Base-by-base conservation (phyloP, 768 basidiomycete species). In the Russula brevipes region DNA sequence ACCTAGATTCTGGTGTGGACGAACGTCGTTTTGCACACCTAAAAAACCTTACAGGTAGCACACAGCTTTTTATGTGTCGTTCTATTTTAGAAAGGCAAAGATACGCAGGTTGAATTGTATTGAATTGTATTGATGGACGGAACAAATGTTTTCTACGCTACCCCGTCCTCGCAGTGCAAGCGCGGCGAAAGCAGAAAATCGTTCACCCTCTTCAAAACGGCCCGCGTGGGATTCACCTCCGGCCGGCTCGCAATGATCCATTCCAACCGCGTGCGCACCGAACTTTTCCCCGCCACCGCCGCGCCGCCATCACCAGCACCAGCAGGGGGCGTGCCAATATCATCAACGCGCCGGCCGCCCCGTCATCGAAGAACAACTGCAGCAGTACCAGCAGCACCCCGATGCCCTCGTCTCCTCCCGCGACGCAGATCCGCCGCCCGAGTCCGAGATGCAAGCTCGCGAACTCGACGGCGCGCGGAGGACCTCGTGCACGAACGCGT, bases 171-270 rank as follows among this genome's bases (percentile, higher is more conserved):
- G 3, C 30, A 6, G 14, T 17, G 47, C 19, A 38, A 30, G 39
- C 17, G 35, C 2, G 47, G 17, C 9, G 84, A 81, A 68, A 94
- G 79, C 5, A 91, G 72, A 66, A 81, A 89, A 66, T 88, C 85
- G 70, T 94, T 92, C 50, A 91, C 82, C 14, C 86, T 76, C 72
- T 91, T 91, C 63, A 98, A 78, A 9, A 89, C 91, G 16, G 84
- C 80, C 46, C 94, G 82, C 10, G 90, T 86, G 0, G 96, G 95
- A 71, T 97, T 98, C 4, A 86, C 88, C 58, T 78, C 76, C 5
- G 90, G 88, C 56, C 81, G 76, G 66, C 84, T 86, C 19, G 87
- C 78, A 61, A 94, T 88, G 53, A 98, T 84, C 91, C 90, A 93
- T 71, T 98, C 87, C 41, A 98, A 77, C 17, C 93, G 81, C 12